Conservation (phyloP, 306 rosid genomes). For the Sophora flavescens region DNA sequence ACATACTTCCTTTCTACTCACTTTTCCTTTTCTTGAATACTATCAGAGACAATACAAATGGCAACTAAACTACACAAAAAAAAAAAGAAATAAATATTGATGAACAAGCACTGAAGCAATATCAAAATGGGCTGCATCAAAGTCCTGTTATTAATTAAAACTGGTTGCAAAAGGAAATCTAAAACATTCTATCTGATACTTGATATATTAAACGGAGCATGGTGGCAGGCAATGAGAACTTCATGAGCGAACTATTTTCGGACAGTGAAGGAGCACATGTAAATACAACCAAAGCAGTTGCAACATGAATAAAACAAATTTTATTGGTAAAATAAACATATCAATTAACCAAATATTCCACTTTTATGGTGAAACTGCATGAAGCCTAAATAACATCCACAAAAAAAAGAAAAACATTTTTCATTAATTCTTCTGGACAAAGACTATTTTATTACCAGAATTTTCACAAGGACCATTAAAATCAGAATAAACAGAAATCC, state of each 20-base stretch:
- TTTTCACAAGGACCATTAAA: conserved; percentile 17
- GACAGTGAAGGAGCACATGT: conserved; percentile 4
- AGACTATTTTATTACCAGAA: neutral
- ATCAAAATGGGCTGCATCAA: neutral
- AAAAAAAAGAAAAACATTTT: neutral
- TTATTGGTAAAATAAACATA: neutral
- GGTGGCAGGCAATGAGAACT: neutral
- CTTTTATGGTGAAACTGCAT: neutral
- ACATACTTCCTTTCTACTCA: too few relatives aligned
- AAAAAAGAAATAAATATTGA: neutral
- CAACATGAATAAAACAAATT: neutral
- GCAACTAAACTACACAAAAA: neutral
- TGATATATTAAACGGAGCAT: neutral
- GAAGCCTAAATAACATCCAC: neutral
- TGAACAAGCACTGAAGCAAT: neutral
- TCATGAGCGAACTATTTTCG: neutral
- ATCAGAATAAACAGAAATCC: neutral
- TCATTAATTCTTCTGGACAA: neutral
- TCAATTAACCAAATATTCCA: conserved; percentile 1
- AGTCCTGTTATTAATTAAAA: conserved; percentile 9
- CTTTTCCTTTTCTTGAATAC: too few relatives aligned
- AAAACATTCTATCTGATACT: neutral
- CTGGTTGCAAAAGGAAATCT: neutral
- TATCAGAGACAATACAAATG: too few relatives aligned
- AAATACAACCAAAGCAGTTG: neutral